These are phyloP conservation scores for Paramyrothecium sp. DNA, from an alignment of 2,329 filamentous ascomycete genomes.

Conservation along the genomic window DNA sequence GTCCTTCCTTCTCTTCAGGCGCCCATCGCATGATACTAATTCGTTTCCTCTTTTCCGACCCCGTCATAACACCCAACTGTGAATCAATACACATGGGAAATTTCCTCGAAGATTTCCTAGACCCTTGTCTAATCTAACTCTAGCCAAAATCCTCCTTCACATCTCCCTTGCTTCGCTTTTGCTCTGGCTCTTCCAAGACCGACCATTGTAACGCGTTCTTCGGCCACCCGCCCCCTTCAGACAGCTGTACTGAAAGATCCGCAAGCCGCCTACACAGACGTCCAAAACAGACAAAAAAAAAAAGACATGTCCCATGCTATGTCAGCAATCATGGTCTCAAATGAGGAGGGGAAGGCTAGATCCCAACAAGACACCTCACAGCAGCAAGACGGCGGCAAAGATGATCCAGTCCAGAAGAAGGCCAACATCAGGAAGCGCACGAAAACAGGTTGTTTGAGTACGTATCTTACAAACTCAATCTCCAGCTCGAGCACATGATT, in stretches of 20 bases:
- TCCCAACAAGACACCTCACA: slow-evolving; percentile 26
- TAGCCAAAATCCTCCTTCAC: too few species aligned
- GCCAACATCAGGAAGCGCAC: slow-evolving; percentile 65
- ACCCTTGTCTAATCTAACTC: too few species aligned
- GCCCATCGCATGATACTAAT: not conserved
- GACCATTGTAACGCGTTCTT: too few species aligned
- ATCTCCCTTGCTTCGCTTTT: too few species aligned
- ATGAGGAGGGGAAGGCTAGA: not conserved
- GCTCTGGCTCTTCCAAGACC: too few species aligned
- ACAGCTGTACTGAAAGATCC: too few species aligned
- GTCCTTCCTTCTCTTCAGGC: slow-evolving; percentile 21
- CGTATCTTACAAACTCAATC: slow-evolving; percentile 32
- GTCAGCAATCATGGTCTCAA: not conserved
- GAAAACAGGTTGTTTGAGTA: slow-evolving; percentile 90
- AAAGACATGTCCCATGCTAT: not conserved
- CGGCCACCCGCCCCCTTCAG: too few species aligned
- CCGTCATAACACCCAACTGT: too few species aligned
- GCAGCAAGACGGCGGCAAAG: slow-evolving; percentile 33
- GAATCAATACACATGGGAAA: too few species aligned
- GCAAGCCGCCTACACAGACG: too few species aligned
- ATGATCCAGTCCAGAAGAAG: slow-evolving; percentile 45
- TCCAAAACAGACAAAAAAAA: too few species aligned
- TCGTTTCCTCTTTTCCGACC: not conserved
- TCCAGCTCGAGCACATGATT: not conserved
- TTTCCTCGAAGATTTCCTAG: too few species aligned